phyloP scores from a whole-genome alignment of 2,329 filamentous ascomycete genomes.

The Nakataea oryzae region DNA sequence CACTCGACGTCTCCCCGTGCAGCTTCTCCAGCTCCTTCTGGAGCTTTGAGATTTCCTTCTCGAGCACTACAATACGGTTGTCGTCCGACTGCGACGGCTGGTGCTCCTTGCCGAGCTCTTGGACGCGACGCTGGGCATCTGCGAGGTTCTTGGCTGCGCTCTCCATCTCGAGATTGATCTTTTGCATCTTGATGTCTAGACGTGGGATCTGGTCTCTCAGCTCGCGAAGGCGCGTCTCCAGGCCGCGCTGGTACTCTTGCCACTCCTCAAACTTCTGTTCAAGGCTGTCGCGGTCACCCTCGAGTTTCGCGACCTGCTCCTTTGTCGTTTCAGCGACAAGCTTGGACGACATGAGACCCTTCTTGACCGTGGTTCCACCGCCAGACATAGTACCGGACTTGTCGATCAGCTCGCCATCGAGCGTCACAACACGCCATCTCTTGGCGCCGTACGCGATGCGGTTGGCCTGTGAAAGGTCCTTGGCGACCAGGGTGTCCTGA shows the following conservation, averaged over 20 bases:
- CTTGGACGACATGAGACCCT: constrained; percentile 94
- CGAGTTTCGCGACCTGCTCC: constrained; percentile 80
- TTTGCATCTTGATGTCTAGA: constrained; percentile 84
- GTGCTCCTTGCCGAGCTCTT: constrained; percentile 74
- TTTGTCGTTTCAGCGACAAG: constrained; percentile 77
- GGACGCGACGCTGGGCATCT: constrained; percentile 74
- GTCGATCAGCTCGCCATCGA: constrained; percentile 92
- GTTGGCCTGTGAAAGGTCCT: constrained; percentile 90
- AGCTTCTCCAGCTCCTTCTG: constrained; percentile 72
- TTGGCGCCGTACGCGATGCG: constrained; percentile 90
- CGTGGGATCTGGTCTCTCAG: constrained; percentile 71
- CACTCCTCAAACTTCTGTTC: constrained; percentile 78
- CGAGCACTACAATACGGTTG: constrained; percentile 56
- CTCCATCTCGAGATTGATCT: constrained; percentile 78
- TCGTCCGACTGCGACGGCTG: constrained; percentile 75
- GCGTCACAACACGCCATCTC: constrained; percentile 91
- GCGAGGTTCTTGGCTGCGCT: constrained; percentile 75
- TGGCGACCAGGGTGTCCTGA: constrained; percentile 88
- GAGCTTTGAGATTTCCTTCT: constrained; percentile 67
- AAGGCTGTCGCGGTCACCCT: constrained; percentile 73
- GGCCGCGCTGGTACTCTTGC: constrained; percentile 71
- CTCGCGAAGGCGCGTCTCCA: constrained; percentile 63
- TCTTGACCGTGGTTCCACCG: constrained; percentile 82
- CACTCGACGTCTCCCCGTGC: constrained; percentile 72
- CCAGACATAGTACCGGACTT: constrained; percentile 98